Evolutionary conservation across 2,329 filamentous ascomycete genomes (phyloP), one percentile per base, ranked within the genome.

Genomic region (Pseudocercospora ulei): DNA sequence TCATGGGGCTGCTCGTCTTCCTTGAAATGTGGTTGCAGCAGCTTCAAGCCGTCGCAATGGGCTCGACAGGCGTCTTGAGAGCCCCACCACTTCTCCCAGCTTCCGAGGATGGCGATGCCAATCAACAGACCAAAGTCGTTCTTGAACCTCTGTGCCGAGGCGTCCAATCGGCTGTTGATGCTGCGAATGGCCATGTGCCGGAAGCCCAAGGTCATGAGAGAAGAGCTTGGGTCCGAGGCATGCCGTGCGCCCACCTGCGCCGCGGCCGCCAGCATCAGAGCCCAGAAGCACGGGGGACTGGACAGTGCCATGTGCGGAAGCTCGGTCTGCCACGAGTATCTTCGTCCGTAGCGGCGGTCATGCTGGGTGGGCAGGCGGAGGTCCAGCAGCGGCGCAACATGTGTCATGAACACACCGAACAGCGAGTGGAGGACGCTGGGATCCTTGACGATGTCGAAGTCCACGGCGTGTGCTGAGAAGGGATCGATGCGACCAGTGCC

Each of bases 81-180:
- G 3, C 45, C 45, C 35, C 39, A 43, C 35, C 33, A 44, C 17
- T 38, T 34, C 31, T 47, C 45, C 38, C 41, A 47, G 23, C 41
- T 38, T 6, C 45, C 45, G 7, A 47, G 38, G 13, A 47, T 34
- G 3, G 45, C 41, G 5, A 47, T 47, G 1, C 35, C 38, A 7
- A 43, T 35, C 38, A 47, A 27, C 16, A 47, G 35, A 18, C 41
- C 38, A 19, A 44, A 42, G 17, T 47, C 41, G 26, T 40, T 44
- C n/a, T 26, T 11, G 7, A 44, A 40, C 9, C 26, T 35, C 7
- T 26, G 17, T 4, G 41, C 16, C 5, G 36, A 18, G 3, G 38
- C 26, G 19, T 44, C 41, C 8, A 47, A 39, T 16, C 41, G 9
- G 12, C 28, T 31, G 31, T 44, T 47, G 23, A 44, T 43, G 14